Base-by-base conservation (phyloP, 78 protist species). In the Capsaspora owczarzaki region DNA sequence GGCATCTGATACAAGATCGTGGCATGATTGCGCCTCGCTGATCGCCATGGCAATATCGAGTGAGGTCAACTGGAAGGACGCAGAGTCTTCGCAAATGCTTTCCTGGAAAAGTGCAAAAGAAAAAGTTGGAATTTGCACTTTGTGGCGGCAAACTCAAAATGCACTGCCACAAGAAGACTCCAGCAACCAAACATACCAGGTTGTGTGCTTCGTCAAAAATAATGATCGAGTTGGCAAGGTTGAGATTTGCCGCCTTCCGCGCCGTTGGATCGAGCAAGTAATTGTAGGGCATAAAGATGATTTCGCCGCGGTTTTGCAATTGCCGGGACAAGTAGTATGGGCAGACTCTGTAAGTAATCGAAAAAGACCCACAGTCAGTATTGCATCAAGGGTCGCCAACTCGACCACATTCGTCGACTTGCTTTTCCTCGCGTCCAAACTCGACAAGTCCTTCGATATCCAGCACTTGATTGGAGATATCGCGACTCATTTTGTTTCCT, bases 261-360 rank as follows among this genome's bases (percentile, higher is more conserved):
- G 89, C 68, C 0, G 0, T 3, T 0, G 89, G 84, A 60, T 96
- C 98, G 27, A 95, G 29, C 61, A 96, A 43, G 74, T 97, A 98
- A 86, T 97, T 97, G 94, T 98, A 98, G 38, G 99, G 99, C 83
- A 92, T 29, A 42, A 98, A 92, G 43, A 95, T 61, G 5, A 98
- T 29, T 27, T 95, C 92, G 6, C 97, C 90, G 0, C 8, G 14
- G 3, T 0, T 61, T 23, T 51, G n/a, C 85, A 76, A 38, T 0
- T 78, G 89, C 19, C 86, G 83, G 31, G 89, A 16, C 5, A 88
- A 72, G 89, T 78, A 95, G 74, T 89, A 97, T 33, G 99, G 98
- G 76, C 99, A 97, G 44, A 8, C 56, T 49, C n/a, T n/a, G n/a
- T n/a, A n/a, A n/a, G n/a, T n/a, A n/a, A n/a, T n/a, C n/a, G n/a